Conservation (phyloP, 2,329 filamentous ascomycete species). For the Clonostachys sp. region DNA sequence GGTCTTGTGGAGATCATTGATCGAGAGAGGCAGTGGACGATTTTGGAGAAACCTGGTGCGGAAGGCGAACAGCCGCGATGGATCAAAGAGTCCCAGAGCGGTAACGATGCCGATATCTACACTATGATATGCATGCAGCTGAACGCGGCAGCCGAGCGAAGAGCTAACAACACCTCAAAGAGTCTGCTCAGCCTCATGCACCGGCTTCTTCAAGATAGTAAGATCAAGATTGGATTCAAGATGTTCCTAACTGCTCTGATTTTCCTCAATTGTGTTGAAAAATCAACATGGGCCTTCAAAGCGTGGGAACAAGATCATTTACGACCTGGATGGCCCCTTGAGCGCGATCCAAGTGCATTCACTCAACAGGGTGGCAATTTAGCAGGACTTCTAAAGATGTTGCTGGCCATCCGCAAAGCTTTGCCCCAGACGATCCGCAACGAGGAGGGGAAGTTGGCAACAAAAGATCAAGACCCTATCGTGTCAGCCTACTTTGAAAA, state of each 20-base stretch:
- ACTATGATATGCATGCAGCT: slow-evolving; percentile 60
- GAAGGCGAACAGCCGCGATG: slow-evolving; percentile 33
- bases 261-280: slow-evolving; percentile 62
- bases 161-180: slow-evolving; percentile 55
- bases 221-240: slow-evolving; percentile 53
- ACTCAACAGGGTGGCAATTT: slow-evolving; percentile 55
- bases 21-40: slow-evolving; percentile 57
- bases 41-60: slow-evolving; percentile 40
- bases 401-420: slow-evolving; percentile 55
- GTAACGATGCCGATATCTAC: slow-evolving; percentile 51
- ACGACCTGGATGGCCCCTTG: slow-evolving; percentile 56
- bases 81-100: slow-evolving; percentile 42
- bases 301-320: slow-evolving; percentile 62
- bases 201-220: slow-evolving; percentile 55
- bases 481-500: slow-evolving; percentile 49
- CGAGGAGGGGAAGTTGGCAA: slow-evolving; percentile 42
- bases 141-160: slow-evolving; percentile 59
- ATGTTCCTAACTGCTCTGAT: slow-evolving; percentile 59
- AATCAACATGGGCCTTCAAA: slow-evolving; percentile 65
- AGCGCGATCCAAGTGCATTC: slow-evolving; percentile 49
- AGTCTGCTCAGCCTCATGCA: slow-evolving; percentile 56
- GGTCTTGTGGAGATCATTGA: slow-evolving; percentile 62
- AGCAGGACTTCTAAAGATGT: slow-evolving; percentile 55
- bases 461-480: slow-evolving; percentile 38
- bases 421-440: slow-evolving; percentile 45